These are phyloP conservation scores for Trichomonas vaginalis DNA, from an alignment of 208 protist genomes.

Conservation along the genomic window DNA sequence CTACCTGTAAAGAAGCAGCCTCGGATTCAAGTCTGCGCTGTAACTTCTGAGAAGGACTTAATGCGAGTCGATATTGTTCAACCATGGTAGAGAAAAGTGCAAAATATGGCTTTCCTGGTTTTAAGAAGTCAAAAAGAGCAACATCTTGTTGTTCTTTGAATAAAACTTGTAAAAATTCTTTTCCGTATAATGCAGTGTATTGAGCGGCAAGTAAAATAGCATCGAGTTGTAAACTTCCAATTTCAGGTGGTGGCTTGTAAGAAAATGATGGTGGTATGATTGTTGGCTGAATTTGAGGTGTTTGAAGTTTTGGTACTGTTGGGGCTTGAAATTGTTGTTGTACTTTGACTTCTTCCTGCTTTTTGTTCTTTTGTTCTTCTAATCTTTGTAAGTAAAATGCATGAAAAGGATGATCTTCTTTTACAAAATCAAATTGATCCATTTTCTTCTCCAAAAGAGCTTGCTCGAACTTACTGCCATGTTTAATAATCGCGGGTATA, in stretches of 20 bases:
- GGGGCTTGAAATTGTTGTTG: background rate
- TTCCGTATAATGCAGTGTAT: background rate
- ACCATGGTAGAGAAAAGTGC: background rate
- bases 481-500: background rate
- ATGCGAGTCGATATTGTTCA: background rate
- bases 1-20: background rate
- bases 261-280: background rate
- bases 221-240: background rate
- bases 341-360: background rate
- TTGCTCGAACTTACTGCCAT: background rate
- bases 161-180: background rate
- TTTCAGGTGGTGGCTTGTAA: background rate
- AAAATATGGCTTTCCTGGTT: background rate
- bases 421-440: background rate
- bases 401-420: background rate
- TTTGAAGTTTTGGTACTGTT: background rate
- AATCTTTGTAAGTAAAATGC: background rate
- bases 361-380: background rate
- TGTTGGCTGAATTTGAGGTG: background rate
- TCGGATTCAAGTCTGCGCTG: background rate
- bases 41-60: background rate
- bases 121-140: background rate
- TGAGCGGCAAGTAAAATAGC: background rate
- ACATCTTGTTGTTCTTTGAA: background rate
- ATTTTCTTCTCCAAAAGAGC: background rate